Evolutionary conservation across 2,329 filamentous ascomycete genomes (phyloP), one percentile per base, ranked within the genome.

Genomic region (Ophiostoma sp.): DNA sequence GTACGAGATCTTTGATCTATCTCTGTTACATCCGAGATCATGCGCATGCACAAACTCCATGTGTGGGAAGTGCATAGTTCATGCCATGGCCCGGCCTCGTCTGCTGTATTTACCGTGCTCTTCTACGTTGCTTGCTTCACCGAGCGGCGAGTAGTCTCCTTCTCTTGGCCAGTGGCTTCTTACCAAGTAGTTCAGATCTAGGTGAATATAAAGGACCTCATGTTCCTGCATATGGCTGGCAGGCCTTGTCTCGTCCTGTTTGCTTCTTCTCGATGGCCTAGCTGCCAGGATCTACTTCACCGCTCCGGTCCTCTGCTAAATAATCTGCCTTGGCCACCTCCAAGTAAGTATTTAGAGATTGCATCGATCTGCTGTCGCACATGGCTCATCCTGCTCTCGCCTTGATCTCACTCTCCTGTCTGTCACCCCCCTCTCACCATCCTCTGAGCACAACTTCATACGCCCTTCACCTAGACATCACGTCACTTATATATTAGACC

Each of bases 31-130:
- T 33, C 57, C 27, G 57, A 33, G 57, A 62, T 20, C 57, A 27
- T 57, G 11, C 52, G 23, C 17, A 20, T 62, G 7, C 23, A 57
- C 17, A 27, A 8, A 57, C 7, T 17, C 15, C 57, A 11, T 35
- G 13, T 62, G 57, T 20, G 17, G 27, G 57, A n/a, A 27, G n/a
- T 27, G 52, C n/a, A 17, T 6, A 57, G 52, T 27, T 31, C 20
- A 27, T 57, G 52, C 11, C n/a, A 13, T 57, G 52, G 52, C n/a
- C 57, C 57, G 57, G 57, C 57, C 57, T 62, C 27, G 57, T 62
- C 23, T 57, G 10, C 13, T 20, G 23, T 27, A 8, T 11, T 10
- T 27, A 7, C 8, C 15, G 41, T 20, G 20, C 17, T 48, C 39
- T 11, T 4, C 13, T n/a, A 17, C 44, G 6, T 44, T 17, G 1